Base-by-base conservation (phyloP, 371 early-diverging fungal species). In the Blastocladiella emersonii region DNA sequence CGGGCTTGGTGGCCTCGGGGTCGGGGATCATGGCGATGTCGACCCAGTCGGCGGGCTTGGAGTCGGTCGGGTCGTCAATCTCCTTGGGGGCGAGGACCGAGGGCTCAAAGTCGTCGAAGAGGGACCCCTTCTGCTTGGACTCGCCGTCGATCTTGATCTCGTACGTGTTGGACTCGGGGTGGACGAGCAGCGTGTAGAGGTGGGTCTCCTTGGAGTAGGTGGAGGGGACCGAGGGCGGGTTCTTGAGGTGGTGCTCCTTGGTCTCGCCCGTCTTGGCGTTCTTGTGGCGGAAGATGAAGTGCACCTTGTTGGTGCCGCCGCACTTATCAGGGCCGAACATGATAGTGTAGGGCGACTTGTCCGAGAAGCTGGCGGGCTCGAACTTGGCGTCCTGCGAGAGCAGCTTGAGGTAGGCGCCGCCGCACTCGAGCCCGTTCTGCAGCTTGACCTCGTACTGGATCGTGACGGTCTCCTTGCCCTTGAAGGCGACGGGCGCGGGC, bases 401-500 rank as follows among this genome's bases (percentile, higher is more conserved):
- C 61, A 98, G 83, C 84, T 98, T 98, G 65, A 93, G 65, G 78
- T 98, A 98, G 61, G 95, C 93, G 62, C 98, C 98, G 68, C 95
- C 96, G 80, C 98, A 98, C 66, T 92, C 92, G 65, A 95, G 85
- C 59, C 78, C 78, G 68, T 91, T 85, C 70, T 95, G 95, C 62
- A 93, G 86, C 82, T 96, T 95, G 69, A 95, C 93, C 71, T 93
- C 92, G 72, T 90, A 93, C 78, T 96, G 96, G 63, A 93, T 74
- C 66, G 44, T 65, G 25, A 65, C 35, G 4, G 34, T 15, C 15
- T 37, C 69, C 80, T 81, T 30, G 68, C 77, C 1, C 65, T 76
- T 43, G 78, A 74, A 53, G 82, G 19, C 83, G 49, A 87, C 61
- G 1, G 81, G 78, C 43, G 65, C 59, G 5, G 70, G 68, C 55